Conservation (phyloP, 306 rosid species). For the Medicago lupulina region DNA sequence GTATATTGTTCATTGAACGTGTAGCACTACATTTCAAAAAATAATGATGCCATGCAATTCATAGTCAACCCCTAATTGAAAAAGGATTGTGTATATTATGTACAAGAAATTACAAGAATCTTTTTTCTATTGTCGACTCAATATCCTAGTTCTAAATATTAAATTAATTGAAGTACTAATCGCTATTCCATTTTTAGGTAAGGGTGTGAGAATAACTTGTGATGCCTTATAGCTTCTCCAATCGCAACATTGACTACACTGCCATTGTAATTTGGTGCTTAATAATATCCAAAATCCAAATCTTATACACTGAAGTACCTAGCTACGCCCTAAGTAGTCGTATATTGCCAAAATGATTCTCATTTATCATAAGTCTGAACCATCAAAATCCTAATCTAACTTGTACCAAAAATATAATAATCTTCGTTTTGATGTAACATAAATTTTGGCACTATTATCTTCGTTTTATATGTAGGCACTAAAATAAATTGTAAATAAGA, state of each 20-base stretch:
- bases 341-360: too few species aligned
- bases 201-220: constrained; percentile 27
- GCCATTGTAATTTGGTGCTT: background rate
- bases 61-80: constrained; percentile 35
- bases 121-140: background rate
- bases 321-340: too few species aligned
- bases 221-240: constrained; percentile 26
- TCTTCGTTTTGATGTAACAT: background rate
- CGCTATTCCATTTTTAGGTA: constrained; percentile 41
- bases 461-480: too few species aligned
- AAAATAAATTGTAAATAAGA: too few species aligned
- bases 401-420: too few species aligned
- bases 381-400: too few species aligned
- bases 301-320: constrained; percentile 17
- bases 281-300: background rate
- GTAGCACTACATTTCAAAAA: constrained; percentile 9
- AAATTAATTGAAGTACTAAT: constrained; percentile 21
- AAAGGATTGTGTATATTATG: background rate
- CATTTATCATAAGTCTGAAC: too few species aligned
- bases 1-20: background rate
- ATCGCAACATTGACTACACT: constrained; percentile 13
- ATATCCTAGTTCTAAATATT: background rate
- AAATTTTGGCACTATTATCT: background rate
- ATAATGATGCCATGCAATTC: constrained; percentile 24
- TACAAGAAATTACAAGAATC: constrained; percentile 15